A percentile compares a stretch with the other conserved stretches of the same genome.
These are phyloP conservation scores for Acrasis kona DNA, from an alignment of 78 protist genomes.

Conservation along the genomic window DNA sequence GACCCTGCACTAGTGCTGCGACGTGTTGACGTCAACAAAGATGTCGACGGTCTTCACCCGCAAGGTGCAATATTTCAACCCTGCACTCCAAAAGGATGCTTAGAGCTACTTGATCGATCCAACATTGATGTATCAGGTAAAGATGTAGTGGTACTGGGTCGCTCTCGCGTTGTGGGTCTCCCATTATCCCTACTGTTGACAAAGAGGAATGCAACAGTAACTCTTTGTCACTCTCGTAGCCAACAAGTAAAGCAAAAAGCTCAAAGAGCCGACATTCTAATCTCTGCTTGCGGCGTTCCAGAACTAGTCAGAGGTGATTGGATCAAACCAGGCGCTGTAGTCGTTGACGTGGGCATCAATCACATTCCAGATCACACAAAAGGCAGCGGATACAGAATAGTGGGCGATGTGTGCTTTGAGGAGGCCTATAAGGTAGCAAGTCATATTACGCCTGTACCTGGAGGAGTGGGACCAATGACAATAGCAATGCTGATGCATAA, in stretches of 20 bases:
- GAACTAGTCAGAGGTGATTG: constrained; percentile 44
- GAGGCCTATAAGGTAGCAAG: constrained; percentile 37
- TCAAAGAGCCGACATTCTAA: constrained; percentile 81
- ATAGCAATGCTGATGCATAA: constrained; percentile 75
- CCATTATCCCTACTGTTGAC: constrained; percentile 59
- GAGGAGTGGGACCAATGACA: constrained; percentile 98
- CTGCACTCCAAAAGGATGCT: constrained; percentile 83
- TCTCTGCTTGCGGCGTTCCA: constrained; percentile 80
- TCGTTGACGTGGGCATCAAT: constrained; percentile 73
- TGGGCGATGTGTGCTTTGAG: constrained; percentile 75
- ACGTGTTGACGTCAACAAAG: constrained; percentile 48
- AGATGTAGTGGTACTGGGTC: constrained; percentile 80
- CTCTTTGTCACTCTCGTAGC: constrained; percentile 77
- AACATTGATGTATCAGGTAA: constrained; percentile 53
- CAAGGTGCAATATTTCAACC: constrained; percentile 36
- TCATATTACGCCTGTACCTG: constrained; percentile 96
- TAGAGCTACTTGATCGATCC: constrained; percentile 51
- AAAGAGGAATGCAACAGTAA: constrained; percentile 65
- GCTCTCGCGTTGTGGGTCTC: constrained; percentile 73
- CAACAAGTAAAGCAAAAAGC: too few species aligned
- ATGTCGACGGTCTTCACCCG: constrained; percentile 80
- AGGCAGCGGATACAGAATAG: constrained; percentile 13
- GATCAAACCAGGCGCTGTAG: constrained; percentile 55
- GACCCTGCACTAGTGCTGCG: constrained; percentile 45
- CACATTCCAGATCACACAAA: not conserved